phyloP scores from a whole-genome alignment of 1,139 yeast genomes.

The Magnusiomyces ingens region DNA sequence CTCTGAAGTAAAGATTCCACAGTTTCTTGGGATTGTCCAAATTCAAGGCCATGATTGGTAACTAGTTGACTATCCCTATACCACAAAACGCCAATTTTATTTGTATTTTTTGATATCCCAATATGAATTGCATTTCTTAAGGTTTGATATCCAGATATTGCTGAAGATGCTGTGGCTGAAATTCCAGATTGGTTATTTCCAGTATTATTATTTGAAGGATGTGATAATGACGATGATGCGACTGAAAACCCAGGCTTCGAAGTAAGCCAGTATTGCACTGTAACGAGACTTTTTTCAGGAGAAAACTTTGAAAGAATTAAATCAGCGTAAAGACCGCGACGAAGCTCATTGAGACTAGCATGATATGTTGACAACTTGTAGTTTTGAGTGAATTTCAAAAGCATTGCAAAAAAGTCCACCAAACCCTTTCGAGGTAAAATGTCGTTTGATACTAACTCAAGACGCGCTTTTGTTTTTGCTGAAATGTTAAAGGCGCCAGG shows the following conservation, averaged over 20 bases:
- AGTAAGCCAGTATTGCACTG: constrained; percentile 64
- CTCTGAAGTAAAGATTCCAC: constrained; percentile 27
- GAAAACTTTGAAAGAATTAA: constrained; percentile 60
- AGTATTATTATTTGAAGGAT: not conserved
- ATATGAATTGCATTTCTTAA: constrained; percentile 54
- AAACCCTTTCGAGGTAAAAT: constrained; percentile 49
- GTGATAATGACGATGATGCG: not conserved
- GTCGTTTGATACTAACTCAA: constrained; percentile 54
- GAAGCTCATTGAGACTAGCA: constrained; percentile 52
- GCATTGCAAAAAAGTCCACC: constrained; percentile 54
- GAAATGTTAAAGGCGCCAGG: constrained; percentile 28
- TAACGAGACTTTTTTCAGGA: constrained; percentile 53
- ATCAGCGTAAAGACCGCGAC: constrained; percentile 58
- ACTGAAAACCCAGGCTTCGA: not conserved
- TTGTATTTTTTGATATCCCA: constrained; percentile 47
- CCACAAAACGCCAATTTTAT: constrained; percentile 56
- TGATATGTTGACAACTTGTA: constrained; percentile 68
- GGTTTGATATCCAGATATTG: not conserved
- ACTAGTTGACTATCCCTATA: constrained; percentile 48
- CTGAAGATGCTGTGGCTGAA: not conserved
- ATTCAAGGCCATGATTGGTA: constrained; percentile 21
- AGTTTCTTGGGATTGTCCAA: constrained; percentile 24
- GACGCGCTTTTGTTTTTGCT: constrained; percentile 38
- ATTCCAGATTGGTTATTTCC: not conserved
- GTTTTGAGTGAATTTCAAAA: constrained; percentile 65